Base-by-base conservation (phyloP, 2,329 filamentous ascomycete genomes). In the Arthroderma sp. region DNA sequence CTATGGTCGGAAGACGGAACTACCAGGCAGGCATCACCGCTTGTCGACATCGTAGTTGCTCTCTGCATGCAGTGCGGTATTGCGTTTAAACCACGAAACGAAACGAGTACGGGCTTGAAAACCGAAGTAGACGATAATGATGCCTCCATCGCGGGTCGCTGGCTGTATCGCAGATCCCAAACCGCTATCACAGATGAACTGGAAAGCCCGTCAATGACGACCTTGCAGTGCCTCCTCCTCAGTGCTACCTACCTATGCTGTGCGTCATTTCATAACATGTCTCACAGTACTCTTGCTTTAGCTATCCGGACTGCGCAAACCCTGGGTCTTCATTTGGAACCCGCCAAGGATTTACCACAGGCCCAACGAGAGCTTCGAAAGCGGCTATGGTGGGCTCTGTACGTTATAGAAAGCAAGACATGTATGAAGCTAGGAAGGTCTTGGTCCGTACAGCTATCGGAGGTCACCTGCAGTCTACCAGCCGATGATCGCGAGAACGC, bases 341-440 rank as follows among this genome's bases (percentile, higher is more conserved):
- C 71, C 1, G 56, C 64, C 0, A 45, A 49, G 5, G 49, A 55
- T 40, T 47, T 69, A 40, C 55, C 65, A 0, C 48, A 44, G 3
- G 42, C 48, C 0, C 56, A 68, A 41, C 51, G 62, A 11, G 71
- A 74, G 49, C 54, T 72, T 46, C 66, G 68, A 4, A 71, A 66
- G 50, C 61, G 72, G 0, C 48, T 76, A 8, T 77, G 73, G 73
- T 76, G 71, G 71, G 57, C 56, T 0, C 51, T 77, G 1, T 75
- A 67, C 51, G 57, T 61, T 1, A 54, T 74, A 10, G 74, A 77
- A 42, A 65, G 58, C 47, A 72, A 71, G 51, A 63, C 57, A 2
- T 62, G 61, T 46, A 66, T 68, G 58, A 69, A 72, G 46, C 59
- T 72, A 1, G 70, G 71, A 3, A 65, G 70, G 0, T 69, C 70